Evolutionary conservation across 495 filamentous ascomycete genomes (phyloP).

Genomic region (Podospora appendiculata): DNA sequence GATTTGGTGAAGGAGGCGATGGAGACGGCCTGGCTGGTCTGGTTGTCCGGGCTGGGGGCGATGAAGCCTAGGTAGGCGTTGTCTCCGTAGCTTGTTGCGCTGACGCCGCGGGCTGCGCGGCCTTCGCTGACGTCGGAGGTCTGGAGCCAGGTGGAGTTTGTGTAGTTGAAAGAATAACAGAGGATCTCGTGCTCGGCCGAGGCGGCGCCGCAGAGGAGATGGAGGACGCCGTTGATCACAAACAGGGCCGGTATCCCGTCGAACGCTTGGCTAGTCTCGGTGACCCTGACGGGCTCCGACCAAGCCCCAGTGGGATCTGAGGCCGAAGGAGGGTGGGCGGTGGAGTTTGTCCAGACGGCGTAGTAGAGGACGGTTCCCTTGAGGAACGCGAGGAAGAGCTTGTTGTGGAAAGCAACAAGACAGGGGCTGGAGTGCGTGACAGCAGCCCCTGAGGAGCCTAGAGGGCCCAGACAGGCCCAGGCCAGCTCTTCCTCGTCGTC

Average conservation of each 20-base stretch:
- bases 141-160: constrained; percentile 12
- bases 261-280: constrained; percentile 4
- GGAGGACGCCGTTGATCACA: constrained; percentile 14
- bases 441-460: background rate
- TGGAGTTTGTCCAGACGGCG: constrained; percentile 11
- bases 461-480: constrained; percentile 10
- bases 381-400: constrained; percentile 20
- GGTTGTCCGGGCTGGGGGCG: constrained; percentile 9
- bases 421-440: constrained; percentile 13
- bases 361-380: constrained; percentile 11
- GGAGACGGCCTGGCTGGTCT: constrained; percentile 10
- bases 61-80: constrained; percentile 20
- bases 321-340: background rate
- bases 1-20: constrained; percentile 17
- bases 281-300: constrained; percentile 10
- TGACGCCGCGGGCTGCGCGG: constrained; percentile 17
- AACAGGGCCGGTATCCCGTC: constrained; percentile 20
- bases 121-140: constrained; percentile 19
- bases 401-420: constrained; percentile 22
- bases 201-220: constrained; percentile 14
- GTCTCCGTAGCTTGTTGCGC: constrained; percentile 23
- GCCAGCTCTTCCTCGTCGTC: constrained; percentile 11
- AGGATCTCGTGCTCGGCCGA: constrained; percentile 16
- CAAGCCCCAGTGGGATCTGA: constrained; percentile 5
- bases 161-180: constrained; percentile 15